phyloP scores from a whole-genome alignment of 73 alveolate species.

The Blepharisma japonicum region DNA sequence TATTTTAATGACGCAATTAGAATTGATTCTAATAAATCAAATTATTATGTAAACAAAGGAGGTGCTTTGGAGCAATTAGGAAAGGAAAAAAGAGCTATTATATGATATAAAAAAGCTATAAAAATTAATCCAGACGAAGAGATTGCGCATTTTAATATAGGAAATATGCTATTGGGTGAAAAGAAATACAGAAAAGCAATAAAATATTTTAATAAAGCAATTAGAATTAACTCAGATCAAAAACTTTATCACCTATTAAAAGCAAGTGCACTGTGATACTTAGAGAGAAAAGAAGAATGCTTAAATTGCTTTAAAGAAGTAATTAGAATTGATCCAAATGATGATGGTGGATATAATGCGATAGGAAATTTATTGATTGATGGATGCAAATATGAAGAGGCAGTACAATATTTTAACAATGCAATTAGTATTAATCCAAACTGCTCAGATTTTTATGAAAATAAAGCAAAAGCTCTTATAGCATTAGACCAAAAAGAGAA shows the following conservation, averaged over 20 bases:
- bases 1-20: not conserved
- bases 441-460: not conserved
- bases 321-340: not conserved
- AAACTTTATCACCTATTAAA: not conserved
- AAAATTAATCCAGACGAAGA: not conserved
- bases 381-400: not conserved
- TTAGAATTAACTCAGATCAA: not conserved
- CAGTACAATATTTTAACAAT: not conserved
- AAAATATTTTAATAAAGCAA: not conserved
- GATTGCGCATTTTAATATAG: not conserved
- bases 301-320: not conserved
- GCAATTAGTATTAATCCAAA: not conserved
- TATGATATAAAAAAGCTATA: not conserved
- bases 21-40: constrained; percentile 7
- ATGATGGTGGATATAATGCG: not conserved
- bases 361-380: not conserved
- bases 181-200: not conserved
- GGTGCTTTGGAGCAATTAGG: not conserved
- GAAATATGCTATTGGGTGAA: not conserved
- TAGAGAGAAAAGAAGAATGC: not conserved
- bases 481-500: not conserved
- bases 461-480: not conserved
- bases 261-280: not conserved
- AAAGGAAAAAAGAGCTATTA: not conserved
- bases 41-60: not conserved